Evolutionary conservation across 441 rosid genomes (phyloP).

Genomic region (Jatropha multifida): DNA sequence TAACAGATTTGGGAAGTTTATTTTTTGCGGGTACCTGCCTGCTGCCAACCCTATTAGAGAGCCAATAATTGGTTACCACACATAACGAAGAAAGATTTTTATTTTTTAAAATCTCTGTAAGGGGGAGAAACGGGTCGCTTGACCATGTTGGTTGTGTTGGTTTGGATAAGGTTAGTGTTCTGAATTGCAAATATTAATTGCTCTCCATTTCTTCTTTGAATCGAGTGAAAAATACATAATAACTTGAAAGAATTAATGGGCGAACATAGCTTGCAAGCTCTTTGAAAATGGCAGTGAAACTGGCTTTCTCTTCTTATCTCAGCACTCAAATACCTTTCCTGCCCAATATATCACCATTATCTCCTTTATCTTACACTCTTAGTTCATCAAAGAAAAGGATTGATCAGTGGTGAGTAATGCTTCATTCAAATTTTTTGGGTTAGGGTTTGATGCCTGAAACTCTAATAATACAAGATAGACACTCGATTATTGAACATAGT

Average conservation of each 20-base stretch:
- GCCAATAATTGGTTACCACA: not conserved
- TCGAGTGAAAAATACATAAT: not conserved
- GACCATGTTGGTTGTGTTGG: conserved; percentile 11
- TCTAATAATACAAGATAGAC: too few relatives aligned
- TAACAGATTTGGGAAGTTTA: too few relatives aligned
- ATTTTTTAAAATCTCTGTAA: not conserved
- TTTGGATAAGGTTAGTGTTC: conserved; percentile 35
- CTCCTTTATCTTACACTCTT: conserved; percentile 16
- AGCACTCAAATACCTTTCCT: conserved; percentile 25
- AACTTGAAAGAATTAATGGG: conserved; percentile 2
- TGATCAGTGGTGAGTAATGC: conserved; percentile 40
- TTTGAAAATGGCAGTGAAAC: conserved; percentile 49
- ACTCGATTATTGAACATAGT: too few relatives aligned
- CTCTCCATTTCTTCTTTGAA: conserved; percentile 23
- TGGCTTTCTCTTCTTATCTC: conserved; percentile 31
- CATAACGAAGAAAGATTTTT: not conserved
- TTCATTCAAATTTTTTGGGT: not conserved
- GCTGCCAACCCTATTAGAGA: too few relatives aligned
- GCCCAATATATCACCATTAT: conserved; percentile 20
- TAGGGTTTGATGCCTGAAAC: too few relatives aligned
- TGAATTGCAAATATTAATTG: conserved; percentile 20
- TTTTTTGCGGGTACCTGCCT: too few relatives aligned
- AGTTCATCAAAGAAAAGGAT: conserved; percentile 24
- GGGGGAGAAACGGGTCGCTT: conserved; percentile 14
- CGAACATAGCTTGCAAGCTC: not conserved